Conservation (phyloP, 225 moss, liverwort and hornwort genomes). For the Sphagnum tenellum region DNA sequence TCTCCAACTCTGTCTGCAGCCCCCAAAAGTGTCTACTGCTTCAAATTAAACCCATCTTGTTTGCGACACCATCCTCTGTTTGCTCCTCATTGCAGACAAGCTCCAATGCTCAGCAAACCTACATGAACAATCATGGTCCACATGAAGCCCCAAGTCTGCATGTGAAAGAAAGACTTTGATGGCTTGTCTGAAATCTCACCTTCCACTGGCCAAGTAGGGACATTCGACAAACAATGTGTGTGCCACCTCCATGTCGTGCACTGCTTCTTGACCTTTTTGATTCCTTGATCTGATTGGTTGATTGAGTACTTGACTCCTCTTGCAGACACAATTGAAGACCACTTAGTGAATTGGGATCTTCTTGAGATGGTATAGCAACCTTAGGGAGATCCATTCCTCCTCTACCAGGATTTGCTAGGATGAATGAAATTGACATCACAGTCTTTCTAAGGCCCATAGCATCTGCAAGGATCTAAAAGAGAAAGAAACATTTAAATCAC, state of each 20-base stretch:
- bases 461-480: slow-evolving; percentile 76
- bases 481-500: too few relatives aligned
- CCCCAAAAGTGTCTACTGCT: too few relatives aligned
- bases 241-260: slow-evolving; percentile 65
- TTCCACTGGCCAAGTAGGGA: slow-evolving; percentile 92
- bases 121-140: too few relatives aligned
- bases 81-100: too few relatives aligned
- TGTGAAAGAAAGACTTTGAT: too few relatives aligned
- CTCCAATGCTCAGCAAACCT: too few relatives aligned
- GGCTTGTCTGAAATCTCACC: slow-evolving; percentile 20
- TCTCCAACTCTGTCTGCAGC: slow-evolving; percentile 72
- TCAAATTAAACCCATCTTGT: too few relatives aligned
- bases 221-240: slow-evolving; percentile 89
- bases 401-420: slow-evolving; percentile 59
- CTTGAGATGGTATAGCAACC: slow-evolving; percentile 5
- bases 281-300: slow-evolving; percentile 12
- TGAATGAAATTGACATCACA: slow-evolving; percentile 71
- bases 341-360: slow-evolving; percentile 5
- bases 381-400: slow-evolving; percentile 37
- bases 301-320: slow-evolving; percentile 12
- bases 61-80: too few relatives aligned
- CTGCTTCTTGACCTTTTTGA: slow-evolving; percentile 25
- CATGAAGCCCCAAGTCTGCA: too few relatives aligned
- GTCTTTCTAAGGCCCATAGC: slow-evolving; percentile 96
- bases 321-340: not conserved